These are phyloP conservation scores for Closterium sp. DNA, from an alignment of 139 green algal species.

Conservation along the genomic window DNA sequence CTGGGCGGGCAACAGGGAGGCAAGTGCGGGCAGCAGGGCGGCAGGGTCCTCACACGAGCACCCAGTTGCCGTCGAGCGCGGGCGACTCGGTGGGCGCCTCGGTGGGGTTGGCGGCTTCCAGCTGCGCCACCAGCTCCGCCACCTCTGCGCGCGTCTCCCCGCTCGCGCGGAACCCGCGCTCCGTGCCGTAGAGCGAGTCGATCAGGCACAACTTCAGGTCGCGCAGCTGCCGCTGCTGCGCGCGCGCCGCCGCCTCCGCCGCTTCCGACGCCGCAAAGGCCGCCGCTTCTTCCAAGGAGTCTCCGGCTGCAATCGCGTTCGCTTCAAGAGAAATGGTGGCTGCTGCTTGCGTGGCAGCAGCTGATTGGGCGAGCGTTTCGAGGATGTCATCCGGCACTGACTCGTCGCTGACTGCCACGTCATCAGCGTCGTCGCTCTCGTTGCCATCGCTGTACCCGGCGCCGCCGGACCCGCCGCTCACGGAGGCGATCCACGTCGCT, in stretches of 20 bases:
- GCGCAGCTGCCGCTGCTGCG: background rate
- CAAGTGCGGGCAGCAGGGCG: too few relatives aligned
- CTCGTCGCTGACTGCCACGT: constrained; percentile 8
- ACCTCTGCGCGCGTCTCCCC: constrained; percentile 81
- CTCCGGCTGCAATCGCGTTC: background rate
- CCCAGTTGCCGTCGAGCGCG: constrained; percentile 64
- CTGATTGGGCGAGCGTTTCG: background rate
- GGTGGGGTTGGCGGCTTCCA: constrained; percentile 86
- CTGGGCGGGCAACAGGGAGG: too few relatives aligned
- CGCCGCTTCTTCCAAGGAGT: background rate
- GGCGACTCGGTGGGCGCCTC: constrained; percentile 67
- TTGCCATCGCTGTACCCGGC: background rate
- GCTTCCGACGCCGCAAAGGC: background rate
- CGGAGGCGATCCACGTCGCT: background rate
- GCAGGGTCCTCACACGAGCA: constrained; percentile 27
- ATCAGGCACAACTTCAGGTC: constrained; percentile 73
- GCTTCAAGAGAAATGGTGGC: background rate
- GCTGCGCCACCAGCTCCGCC: constrained; percentile 86
- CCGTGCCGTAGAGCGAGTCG: constrained; percentile 82
- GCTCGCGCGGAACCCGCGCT: constrained; percentile 72
- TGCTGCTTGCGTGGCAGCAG: background rate
- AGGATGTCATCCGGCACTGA: background rate
- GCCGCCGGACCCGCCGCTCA: background rate
- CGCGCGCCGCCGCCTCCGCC: background rate
- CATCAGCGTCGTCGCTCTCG: background rate